A percentile compares a stretch with the other conserved stretches of the same genome.
Conservation (phyloP, 192 early-diverging fungal genomes). For the Rhizophagus clarus region DNA sequence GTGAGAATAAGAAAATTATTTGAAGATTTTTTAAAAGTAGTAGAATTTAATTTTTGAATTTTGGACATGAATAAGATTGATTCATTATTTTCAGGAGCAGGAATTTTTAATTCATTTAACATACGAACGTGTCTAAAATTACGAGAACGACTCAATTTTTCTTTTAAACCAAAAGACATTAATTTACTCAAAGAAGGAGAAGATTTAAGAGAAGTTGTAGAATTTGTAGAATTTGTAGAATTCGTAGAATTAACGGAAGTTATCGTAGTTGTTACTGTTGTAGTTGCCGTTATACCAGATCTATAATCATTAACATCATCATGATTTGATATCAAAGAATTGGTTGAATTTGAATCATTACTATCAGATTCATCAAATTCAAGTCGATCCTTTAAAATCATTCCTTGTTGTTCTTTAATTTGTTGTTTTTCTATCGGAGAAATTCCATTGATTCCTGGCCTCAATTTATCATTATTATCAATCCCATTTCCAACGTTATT, state of each 20-base stretch:
- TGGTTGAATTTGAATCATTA: neutral
- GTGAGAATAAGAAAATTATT: constrained; percentile 10
- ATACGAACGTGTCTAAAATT: neutral
- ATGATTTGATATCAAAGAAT: neutral
- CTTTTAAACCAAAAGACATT: neutral
- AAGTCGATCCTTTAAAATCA: neutral
- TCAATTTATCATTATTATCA: neutral
- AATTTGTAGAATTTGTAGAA: too few relatives aligned
- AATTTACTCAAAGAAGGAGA: neutral
- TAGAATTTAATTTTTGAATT: neutral
- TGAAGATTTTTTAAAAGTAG: neutral
- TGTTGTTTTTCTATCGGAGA: neutral
- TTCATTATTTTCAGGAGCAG: neutral
- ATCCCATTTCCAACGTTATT: neutral
- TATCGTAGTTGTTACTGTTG: too few relatives aligned
- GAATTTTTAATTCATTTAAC: neutral
- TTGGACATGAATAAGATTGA: constrained; percentile 1
- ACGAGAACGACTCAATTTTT: neutral
- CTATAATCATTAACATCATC: neutral
- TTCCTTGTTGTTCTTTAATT: too few relatives aligned
- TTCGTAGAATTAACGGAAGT: too few relatives aligned
- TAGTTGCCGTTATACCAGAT: neutral
- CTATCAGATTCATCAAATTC: neutral
- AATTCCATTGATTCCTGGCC: too few relatives aligned
- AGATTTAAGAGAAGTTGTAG: neutral